Conservation (phyloP, 2,329 filamentous ascomycete species). For the Exophiala sp. region DNA sequence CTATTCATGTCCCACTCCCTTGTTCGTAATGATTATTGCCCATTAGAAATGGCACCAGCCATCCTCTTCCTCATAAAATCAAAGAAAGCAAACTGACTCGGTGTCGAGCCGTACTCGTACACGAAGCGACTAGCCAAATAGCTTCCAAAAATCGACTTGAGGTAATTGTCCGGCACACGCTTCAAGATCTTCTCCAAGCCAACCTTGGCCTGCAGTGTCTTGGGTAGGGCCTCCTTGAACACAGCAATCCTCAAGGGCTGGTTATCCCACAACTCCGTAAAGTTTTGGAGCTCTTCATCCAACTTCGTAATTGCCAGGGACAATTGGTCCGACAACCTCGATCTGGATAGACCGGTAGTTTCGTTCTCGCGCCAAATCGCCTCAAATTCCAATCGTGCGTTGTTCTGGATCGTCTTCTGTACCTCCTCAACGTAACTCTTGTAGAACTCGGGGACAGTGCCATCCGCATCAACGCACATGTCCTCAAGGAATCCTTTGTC, state of each 20-base stretch:
- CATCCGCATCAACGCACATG: slow-evolving; percentile 83
- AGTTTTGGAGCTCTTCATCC: slow-evolving; percentile 88
- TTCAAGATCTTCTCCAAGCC: slow-evolving; percentile 82
- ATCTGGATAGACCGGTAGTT: slow-evolving; percentile 72
- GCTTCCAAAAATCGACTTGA: slow-evolving; percentile 92
- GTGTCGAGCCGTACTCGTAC: slow-evolving; percentile 87
- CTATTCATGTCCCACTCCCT: background rate
- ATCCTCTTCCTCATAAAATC: slow-evolving; percentile 58
- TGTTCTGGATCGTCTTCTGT: slow-evolving; percentile 84
- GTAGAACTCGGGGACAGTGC: slow-evolving; percentile 84
- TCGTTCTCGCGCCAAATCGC: slow-evolving; percentile 96
- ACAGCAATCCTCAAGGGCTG: slow-evolving; percentile 72
- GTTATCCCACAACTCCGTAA: slow-evolving; percentile 84
- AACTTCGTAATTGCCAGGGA: slow-evolving; percentile 92
- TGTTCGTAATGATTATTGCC: slow-evolving; percentile 2
- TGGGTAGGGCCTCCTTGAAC: slow-evolving; percentile 79
- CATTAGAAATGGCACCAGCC: slow-evolving; percentile 12
- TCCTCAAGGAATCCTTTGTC: slow-evolving; percentile 82
- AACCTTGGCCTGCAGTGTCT: slow-evolving; percentile 80
- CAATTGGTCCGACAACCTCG: slow-evolving; percentile 85
- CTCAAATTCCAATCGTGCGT: slow-evolving; percentile 91
- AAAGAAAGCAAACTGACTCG: slow-evolving; percentile 97
- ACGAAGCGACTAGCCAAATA: slow-evolving; percentile 94
- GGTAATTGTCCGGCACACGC: slow-evolving; percentile 84
- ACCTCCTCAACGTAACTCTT: slow-evolving; percentile 87